phyloP scores from a whole-genome alignment of 108 stramenopile genomes.

The Fragilaria crotonensis region DNA sequence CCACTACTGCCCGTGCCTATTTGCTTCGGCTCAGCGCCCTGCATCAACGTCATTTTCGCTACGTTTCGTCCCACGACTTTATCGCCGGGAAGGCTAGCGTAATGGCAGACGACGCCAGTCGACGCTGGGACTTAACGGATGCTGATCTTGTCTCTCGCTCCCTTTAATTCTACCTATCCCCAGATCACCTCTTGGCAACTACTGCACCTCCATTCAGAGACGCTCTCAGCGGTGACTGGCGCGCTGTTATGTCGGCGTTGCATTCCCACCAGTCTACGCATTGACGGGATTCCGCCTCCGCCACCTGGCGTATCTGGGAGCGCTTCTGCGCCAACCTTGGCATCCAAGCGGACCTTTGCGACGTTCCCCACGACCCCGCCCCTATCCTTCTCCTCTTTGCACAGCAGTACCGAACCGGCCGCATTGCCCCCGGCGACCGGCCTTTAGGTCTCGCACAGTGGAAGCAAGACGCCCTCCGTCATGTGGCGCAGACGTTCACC shows the following conservation, averaged over 20 bases:
- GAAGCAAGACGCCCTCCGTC: constrained; percentile 12
- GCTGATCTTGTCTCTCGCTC: background rate
- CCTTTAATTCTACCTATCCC: constrained; percentile 5
- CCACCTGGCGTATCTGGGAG: constrained; percentile 12
- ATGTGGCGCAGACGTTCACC: constrained; percentile 20
- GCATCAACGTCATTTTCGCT: constrained; percentile 20
- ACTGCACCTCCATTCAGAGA: background rate
- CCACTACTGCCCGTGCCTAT: constrained; percentile 20
- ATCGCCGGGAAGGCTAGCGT: constrained; percentile 11
- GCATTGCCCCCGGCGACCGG: too few relatives aligned
- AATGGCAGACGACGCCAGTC: constrained; percentile 10
- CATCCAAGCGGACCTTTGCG: constrained; percentile 20
- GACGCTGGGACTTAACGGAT: background rate
- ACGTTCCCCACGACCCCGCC: constrained; percentile 16
- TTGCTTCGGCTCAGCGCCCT: constrained; percentile 30
- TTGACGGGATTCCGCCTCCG: background rate
- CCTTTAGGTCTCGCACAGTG: constrained; percentile 24
- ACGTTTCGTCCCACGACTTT: constrained; percentile 16
- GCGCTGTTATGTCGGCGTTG: constrained; percentile 6
- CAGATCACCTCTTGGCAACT: constrained; percentile 24
- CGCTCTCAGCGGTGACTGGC: constrained; percentile 13
- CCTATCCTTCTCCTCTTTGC: constrained; percentile 40
- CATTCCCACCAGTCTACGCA: background rate
- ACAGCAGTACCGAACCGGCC: background rate
- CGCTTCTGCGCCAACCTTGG: constrained; percentile 5